A percentile compares a stretch with the other conserved stretches of the same genome.
Evolutionary conservation across 805 yeast genomes (phyloP).

Genomic region (Vanderwaltozyma tropicalis): DNA sequence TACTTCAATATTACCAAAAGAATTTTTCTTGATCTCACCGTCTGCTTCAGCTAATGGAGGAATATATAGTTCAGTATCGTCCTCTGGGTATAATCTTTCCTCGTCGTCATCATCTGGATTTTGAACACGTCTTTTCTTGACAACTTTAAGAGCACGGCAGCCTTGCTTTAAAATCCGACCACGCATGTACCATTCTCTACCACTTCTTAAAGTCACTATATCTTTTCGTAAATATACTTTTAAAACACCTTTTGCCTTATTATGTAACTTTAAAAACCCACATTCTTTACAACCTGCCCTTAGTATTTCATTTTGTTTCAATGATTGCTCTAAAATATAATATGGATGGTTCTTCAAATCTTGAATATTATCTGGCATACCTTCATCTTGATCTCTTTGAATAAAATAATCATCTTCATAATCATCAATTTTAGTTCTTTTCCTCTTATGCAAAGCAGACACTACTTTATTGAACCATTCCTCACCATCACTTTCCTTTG

Average conservation of each 20-base stretch:
- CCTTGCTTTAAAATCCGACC: constrained; percentile 73
- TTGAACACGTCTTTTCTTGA: constrained; percentile 27
- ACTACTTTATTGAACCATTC: constrained; percentile 50
- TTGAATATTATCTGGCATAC: constrained; percentile 74
- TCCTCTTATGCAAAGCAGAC: constrained; percentile 18
- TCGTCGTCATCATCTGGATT: constrained; percentile 44
- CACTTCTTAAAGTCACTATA: constrained; percentile 54
- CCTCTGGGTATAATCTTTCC: constrained; percentile 60
- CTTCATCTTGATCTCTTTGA: constrained; percentile 57
- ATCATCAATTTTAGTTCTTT: constrained; percentile 26
- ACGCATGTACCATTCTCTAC: constrained; percentile 75
- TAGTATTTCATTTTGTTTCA: constrained; percentile 62
- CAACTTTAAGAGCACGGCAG: constrained; percentile 47
- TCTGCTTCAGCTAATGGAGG: constrained; percentile 54
- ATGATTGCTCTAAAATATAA: constrained; percentile 68
- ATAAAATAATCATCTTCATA: constrained; percentile 27
- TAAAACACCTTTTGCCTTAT: constrained; percentile 31
- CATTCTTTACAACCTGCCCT: constrained; percentile 50
- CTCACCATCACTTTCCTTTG: constrained; percentile 44
- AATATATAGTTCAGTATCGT: constrained; percentile 60
- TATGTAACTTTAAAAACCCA: constrained; percentile 53
- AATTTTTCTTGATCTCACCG: constrained; percentile 65
- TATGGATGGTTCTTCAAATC: constrained; percentile 84
- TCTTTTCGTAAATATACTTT: constrained; percentile 61
- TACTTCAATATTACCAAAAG: constrained; percentile 75